Evolutionary conservation across 306 rosid species (phyloP).

Genomic region (Myrica gale): DNA sequence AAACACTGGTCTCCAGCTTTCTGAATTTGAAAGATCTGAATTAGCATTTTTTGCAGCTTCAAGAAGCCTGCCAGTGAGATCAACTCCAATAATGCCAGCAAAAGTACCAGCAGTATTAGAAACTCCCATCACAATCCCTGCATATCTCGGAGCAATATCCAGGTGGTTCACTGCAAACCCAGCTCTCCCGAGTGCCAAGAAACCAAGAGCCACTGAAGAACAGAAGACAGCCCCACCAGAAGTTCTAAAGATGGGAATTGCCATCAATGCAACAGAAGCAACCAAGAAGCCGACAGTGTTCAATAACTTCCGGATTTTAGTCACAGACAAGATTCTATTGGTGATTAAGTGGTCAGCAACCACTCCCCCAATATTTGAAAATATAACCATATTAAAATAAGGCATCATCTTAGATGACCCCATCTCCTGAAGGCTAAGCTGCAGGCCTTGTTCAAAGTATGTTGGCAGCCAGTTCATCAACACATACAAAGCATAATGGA

Average conservation of each 20-base stretch:
- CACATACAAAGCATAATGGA: slow-evolving; percentile 91
- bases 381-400: slow-evolving; percentile 87
- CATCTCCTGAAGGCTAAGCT: slow-evolving; percentile 98
- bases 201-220: slow-evolving; percentile 94
- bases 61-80: slow-evolving; percentile 78
- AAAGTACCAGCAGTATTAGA: slow-evolving; percentile 93
- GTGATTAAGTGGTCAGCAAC: slow-evolving; percentile 79
- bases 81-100: slow-evolving; percentile 93
- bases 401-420: slow-evolving; percentile 99
- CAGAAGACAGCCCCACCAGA: slow-evolving; percentile 88
- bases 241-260: slow-evolving; percentile 79
- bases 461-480: slow-evolving; percentile 99
- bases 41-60: slow-evolving; percentile 74
- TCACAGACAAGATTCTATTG: slow-evolving; percentile 68
- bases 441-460: slow-evolving; percentile 86
- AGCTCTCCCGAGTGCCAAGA: slow-evolving; percentile 94
- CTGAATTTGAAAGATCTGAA: slow-evolving; percentile 79
- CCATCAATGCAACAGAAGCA: slow-evolving; percentile 75
- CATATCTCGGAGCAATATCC: slow-evolving; percentile 96
- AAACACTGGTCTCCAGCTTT: slow-evolving; percentile 86
- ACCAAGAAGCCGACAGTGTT: slow-evolving; percentile 78
- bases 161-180: slow-evolving; percentile 97
- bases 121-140: slow-evolving; percentile 97
- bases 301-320: slow-evolving; percentile 32
- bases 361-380: slow-evolving; percentile 92